phyloP scores from a whole-genome alignment of 2,329 filamentous ascomycete genomes.

The Aspergillus sp. region DNA sequence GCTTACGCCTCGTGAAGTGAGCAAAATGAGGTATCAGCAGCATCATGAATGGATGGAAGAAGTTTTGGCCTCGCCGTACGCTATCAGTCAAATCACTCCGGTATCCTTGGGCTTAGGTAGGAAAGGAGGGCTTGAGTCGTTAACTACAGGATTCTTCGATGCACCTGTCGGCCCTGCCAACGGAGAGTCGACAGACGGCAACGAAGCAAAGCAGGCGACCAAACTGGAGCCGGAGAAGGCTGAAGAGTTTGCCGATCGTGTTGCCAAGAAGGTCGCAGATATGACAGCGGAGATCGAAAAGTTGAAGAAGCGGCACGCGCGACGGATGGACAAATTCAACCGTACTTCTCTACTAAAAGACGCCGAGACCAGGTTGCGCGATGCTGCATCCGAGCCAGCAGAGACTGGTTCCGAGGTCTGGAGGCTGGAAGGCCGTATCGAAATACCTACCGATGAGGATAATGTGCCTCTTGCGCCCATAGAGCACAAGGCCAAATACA shows the following conservation, averaged over 20 bases:
- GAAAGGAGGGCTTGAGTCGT: conserved; percentile 74
- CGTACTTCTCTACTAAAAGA: conserved; percentile 67
- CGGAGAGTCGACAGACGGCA: conserved; percentile 30
- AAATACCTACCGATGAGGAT: conserved; percentile 35
- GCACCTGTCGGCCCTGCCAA: conserved; percentile 43
- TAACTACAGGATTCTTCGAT: conserved; percentile 86
- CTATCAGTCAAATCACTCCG: conserved; percentile 79
- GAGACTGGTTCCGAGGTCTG: conserved; percentile 62
- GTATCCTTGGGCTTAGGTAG: conserved; percentile 83
- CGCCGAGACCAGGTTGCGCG: conserved; percentile 74
- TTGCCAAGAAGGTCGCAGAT: conserved; percentile 68
- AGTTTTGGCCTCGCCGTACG: conserved; percentile 85
- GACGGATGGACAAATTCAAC: conserved; percentile 72
- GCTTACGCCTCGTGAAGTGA: conserved; percentile 85
- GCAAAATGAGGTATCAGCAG: conserved; percentile 80
- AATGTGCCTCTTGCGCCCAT: conserved; percentile 36
- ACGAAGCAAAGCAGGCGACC: conserved; percentile 47
- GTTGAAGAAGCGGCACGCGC: conserved; percentile 77
- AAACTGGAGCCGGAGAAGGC: conserved; percentile 74
- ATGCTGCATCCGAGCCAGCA: conserved; percentile 57
- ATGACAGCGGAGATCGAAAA: conserved; percentile 80
- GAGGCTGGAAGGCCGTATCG: conserved; percentile 59
- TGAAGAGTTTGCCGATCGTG: conserved; percentile 79
- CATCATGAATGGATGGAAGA: conserved; percentile 99
- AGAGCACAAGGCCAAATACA: conserved; percentile 44